Base-by-base conservation (phyloP, 768 basidiomycete genomes). In the Boletellus ananiceps region DNA sequence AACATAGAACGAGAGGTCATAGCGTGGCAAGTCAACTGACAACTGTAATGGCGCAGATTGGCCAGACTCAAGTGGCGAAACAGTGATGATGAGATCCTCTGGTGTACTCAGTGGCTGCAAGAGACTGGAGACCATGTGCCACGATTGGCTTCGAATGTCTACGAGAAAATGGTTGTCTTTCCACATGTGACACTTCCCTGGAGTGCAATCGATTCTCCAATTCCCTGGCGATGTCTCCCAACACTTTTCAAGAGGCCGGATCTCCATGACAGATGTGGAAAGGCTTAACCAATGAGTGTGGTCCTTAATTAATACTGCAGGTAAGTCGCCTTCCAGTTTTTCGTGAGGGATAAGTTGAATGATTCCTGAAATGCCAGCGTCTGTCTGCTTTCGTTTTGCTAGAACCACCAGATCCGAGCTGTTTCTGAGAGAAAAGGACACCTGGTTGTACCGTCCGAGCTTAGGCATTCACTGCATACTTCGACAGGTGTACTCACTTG, bases 1-100 rank as follows among this genome's bases (percentile, higher is more conserved):
- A 31, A 74, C 31, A 38, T 65, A 66, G 40, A 79, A 78, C 2
- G 66, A 60, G 8, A 78, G 54, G 5, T 63, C 54, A 45, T 69
- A 71, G 6, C 71, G 71, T 31, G 74, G 74, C 8, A 79, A 58
- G 0, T 57, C 45, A 34, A 70, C 58, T 2, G 49, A 59, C 0
- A 78, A 50, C 5, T 38, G 41, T 14, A 29, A 19, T 9, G 27
- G 19, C 19, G 19, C 3, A 19, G 19, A 31, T 3, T 0, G 44
- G 2, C 5, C 6, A 8, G 16, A 11, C 6, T 31, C 4, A 38
- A 15, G 3, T 27, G 19, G 31, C 25, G 31, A 43, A 16, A 13
- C 34, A 0, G 39, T 61, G 37, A 71, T 43, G 25, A 61, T 14
- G 16, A 69, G 50, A 14, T 54, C 50, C 3, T 43, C 15, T 0